phyloP scores from a whole-genome alignment of 305 asterid genomes.

The Withania somnifera region DNA sequence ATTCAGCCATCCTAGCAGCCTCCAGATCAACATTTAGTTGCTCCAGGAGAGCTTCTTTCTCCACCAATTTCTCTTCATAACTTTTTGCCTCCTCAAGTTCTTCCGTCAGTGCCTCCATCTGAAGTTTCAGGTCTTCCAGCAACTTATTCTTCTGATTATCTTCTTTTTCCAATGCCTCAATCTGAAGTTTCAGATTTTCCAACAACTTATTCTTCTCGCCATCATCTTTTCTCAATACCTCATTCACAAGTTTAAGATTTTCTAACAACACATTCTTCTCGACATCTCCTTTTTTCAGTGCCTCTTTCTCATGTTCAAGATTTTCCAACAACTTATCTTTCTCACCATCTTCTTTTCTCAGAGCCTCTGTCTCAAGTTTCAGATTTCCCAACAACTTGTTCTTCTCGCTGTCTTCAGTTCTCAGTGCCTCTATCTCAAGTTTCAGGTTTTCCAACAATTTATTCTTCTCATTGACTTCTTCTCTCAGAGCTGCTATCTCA shows the following conservation, averaged over 20 bases:
- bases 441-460: conserved; percentile 49
- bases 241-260: background rate
- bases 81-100: conserved; percentile 48
- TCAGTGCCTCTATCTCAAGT: conserved; percentile 46
- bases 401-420: conserved; percentile 38
- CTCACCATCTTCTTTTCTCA: conserved; percentile 45
- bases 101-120: conserved; percentile 42
- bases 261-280: background rate
- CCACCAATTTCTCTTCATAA: conserved; percentile 44
- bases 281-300: conserved; percentile 42
- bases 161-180: conserved; percentile 51
- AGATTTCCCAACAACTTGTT: conserved; percentile 42
- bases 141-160: conserved; percentile 38
- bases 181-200: conserved; percentile 44
- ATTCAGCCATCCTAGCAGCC: conserved; percentile 88
- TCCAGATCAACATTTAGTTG: conserved; percentile 81
- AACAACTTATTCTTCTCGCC: conserved; percentile 43
- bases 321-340: conserved; percentile 45
- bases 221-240: background rate
- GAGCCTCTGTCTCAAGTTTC: conserved; percentile 47
- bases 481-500: conserved; percentile 26
- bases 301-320: conserved; percentile 49
- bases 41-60: conserved; percentile 60
- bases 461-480: conserved; percentile 46
- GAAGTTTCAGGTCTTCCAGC: conserved; percentile 52